Evolutionary conservation across 768 basidiomycete genomes (phyloP), one percentile per base, ranked within the genome.

Genomic region (Calocybe indica): DNA sequence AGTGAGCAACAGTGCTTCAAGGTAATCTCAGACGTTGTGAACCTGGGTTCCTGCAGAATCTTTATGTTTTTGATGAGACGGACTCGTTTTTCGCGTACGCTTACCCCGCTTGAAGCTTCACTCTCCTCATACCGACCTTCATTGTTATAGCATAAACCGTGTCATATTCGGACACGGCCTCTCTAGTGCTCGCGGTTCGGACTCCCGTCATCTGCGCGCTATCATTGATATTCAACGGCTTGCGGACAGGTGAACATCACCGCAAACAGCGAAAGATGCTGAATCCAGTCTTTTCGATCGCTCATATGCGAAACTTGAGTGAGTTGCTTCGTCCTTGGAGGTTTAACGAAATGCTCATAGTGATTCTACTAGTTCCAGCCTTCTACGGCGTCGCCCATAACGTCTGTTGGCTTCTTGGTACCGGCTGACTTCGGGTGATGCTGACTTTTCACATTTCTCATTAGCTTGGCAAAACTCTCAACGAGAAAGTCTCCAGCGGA

Each of bases 271-370:
- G 72, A 29, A 74, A 71, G 50, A 64, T 74, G 56, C 55, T 75
- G 12, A 73, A 69, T 44, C 73, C 74, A 1, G 68, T 73, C 0
- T 76, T 76, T 51, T 70, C 71, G 1, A 58, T 58, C 12, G 53
- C 56, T 0, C 69, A 74, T 50, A 62, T 75, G 63, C 67, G 72
- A 10, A 52, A 68, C 31, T 65, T 70, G 65, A 52, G 70, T 67
- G 46, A 38, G 58, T 49, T 37, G 14, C 31, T 1, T 7, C 37
- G 13, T 31, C 7, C 11, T 38, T 10, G 48, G 34, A 5, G 40
- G 15, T 5, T 7, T n/a, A 5, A 2, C 15, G 32, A 28, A 48
- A 30, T 22, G 22, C 31, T 30, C 29, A 1, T 52, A 5, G 28
- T 34, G 22, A 6, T n/a, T 30, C n/a, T 6, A 6, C 40, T 22